Conservation (phyloP, 306 rosid species). For the Bauhinia variegata region DNA sequence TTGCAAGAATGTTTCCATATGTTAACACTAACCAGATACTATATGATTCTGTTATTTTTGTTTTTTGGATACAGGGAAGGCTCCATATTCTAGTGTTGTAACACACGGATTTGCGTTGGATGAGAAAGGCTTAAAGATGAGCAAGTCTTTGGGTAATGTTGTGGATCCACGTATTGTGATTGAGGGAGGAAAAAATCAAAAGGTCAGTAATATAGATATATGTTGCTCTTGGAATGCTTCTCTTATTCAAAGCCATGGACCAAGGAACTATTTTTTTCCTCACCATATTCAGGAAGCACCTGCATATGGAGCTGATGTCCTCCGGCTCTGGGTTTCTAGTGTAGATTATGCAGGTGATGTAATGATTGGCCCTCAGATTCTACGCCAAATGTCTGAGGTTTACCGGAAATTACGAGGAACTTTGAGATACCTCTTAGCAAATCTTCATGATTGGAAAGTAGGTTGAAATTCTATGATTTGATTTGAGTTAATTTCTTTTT, state of each 20-base stretch:
- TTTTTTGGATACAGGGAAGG: conserved; percentile 66
- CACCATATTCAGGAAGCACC: conserved; percentile 75
- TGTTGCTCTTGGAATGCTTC: conserved; percentile 17
- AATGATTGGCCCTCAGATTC: conserved; percentile 88
- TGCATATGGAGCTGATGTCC: conserved; percentile 94
- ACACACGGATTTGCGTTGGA: conserved; percentile 98
- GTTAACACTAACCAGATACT: conserved; percentile 22
- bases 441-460: conserved; percentile 98
- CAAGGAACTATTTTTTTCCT: conserved; percentile 3
- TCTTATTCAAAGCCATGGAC: conserved; percentile 30
- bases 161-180: conserved; percentile 84
- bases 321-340: conserved; percentile 99
- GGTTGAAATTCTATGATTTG: conserved; percentile 31
- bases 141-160: conserved; percentile 98
- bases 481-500: conserved; percentile 18
- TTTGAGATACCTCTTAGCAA: conserved; percentile 92
- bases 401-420: conserved; percentile 98
- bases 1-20: conserved; percentile 4
- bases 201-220: conserved; percentile 52
- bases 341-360: conserved; percentile 93
- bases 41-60: conserved; percentile 35
- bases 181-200: conserved; percentile 94
- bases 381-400: conserved; percentile 95
- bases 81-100: conserved; percentile 87
- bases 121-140: conserved; percentile 97